Conservation (phyloP, 805 yeast species). For the Yarrowia keelungensis region DNA sequence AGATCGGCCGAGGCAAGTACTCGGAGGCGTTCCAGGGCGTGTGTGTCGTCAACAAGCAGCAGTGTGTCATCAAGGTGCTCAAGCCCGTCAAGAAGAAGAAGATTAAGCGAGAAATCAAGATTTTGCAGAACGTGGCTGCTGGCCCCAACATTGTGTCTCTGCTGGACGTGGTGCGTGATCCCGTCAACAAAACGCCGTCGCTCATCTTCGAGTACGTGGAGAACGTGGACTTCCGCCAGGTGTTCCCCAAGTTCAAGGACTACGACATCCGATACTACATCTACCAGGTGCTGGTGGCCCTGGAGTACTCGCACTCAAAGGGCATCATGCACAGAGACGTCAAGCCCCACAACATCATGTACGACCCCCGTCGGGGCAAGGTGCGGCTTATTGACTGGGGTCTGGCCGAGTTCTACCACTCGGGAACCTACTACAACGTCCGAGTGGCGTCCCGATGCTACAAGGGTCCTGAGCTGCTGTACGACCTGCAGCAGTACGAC, state of each 20-base stretch:
- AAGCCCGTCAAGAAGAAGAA: conserved; percentile 94
- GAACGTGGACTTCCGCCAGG: conserved; percentile 83
- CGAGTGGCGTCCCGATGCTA: conserved; percentile 91
- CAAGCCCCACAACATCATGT: conserved; percentile 93
- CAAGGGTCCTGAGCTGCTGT: conserved; percentile 89
- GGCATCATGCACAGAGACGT: conserved; percentile 96
- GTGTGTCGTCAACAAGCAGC: conserved; percentile 60
- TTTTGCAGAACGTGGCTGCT: conserved; percentile 79
- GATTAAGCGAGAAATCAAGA: conserved; percentile 88
- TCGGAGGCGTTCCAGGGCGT: conserved; percentile 92
- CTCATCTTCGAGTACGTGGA: conserved; percentile 84
- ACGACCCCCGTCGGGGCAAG: conserved; percentile 68
- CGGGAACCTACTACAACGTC: conserved; percentile 87
- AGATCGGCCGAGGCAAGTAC: conserved; percentile 91
- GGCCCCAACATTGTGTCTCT: conserved; percentile 83
- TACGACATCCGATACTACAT: conserved; percentile 82
- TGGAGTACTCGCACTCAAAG: conserved; percentile 89
- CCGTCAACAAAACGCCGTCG: conserved; percentile 78
- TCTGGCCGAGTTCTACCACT: conserved; percentile 89
- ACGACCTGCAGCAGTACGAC: conserved; percentile 83
- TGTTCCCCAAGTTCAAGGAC: conserved; percentile 80
- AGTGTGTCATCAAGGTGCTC: conserved; percentile 86
- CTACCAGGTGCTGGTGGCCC: conserved; percentile 78
- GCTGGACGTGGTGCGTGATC: conserved; percentile 87
- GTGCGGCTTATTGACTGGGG: conserved; percentile 94